Base-by-base conservation (phyloP, 106 monocot genomes). In the Xerophyta viscosa region DNA sequence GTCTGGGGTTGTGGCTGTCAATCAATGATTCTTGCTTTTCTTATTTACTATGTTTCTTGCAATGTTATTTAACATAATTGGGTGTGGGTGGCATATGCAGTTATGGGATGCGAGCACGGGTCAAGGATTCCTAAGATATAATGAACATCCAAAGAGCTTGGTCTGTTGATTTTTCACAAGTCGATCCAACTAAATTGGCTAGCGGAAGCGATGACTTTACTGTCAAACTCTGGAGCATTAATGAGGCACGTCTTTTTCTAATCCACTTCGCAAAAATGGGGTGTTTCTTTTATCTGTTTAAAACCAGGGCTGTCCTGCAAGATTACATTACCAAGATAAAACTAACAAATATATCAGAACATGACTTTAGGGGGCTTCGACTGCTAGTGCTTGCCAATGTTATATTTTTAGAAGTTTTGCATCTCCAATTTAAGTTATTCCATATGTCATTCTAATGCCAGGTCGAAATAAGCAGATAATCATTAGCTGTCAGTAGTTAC, bases 101-200 rank as follows among this genome's bases (percentile, higher is more conserved):
- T 62, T 96, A 63, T 96, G 96, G 96, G 96, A 96, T 82, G 89
- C 85, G 52, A 79, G 78, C 66, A 89, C 89, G 1, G 96, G 96
- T 45, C 78, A 79, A 65, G 84, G 78, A 54, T 96, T 96, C 46
- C 59, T 56, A 28, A 68, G 68, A 27, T 85, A 76, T 31, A 56
- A 24, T 19, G 85, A 76, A 42, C 96, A 96, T 75, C 78, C 69
- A 55, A 79, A 76, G 88, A 66, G 96, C 96, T 50, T 96, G 96
- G 96, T 96, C 96, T 31, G 88, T 85, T 15, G 81, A 74, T 69
- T 96, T 96, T 52, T 96, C 85, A 37, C 68, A 60, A 6, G 63
- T 76, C 22, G 81, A 96, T 57, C 96, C 96, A 20, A 78, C 76
- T 41, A 96, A 69, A 55, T 66, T 96, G 66, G 96, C 89, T 12